phyloP scores from a whole-genome alignment of 176 grass and related monocot species.

The Pharus latifolius region DNA sequence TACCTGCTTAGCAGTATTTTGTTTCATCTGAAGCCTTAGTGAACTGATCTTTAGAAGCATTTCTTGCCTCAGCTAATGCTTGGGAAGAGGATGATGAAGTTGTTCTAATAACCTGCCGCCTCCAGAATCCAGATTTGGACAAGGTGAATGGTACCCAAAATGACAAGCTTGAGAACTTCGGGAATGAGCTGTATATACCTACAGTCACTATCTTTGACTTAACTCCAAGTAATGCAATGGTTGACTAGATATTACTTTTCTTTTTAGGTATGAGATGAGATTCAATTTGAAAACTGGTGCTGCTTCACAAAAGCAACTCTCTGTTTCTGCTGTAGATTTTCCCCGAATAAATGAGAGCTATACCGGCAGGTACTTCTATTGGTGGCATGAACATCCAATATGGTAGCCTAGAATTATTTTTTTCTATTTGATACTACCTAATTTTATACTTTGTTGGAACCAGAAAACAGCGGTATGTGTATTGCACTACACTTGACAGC shows the following conservation, averaged over 20 bases:
- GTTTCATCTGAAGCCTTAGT: background rate
- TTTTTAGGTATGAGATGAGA: conserved; percentile 77
- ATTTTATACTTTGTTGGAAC: background rate
- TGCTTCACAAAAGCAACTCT: conserved; percentile 79
- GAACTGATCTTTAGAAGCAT: conserved; percentile 3
- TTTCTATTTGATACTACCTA: background rate
- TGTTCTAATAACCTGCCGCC: conserved; percentile 70
- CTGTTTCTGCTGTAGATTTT: conserved; percentile 85
- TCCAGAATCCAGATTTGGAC: conserved; percentile 80
- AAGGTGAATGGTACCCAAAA: conserved; percentile 44
- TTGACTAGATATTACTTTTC: background rate
- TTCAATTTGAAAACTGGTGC: conserved; percentile 85
- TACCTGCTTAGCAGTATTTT: background rate
- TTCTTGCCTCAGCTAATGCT: conserved; percentile 57
- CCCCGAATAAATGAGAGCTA: conserved; percentile 90
- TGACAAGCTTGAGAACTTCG: conserved; percentile 63
- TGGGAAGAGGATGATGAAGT: conserved; percentile 97
- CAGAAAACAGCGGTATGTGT: conserved; percentile 77
- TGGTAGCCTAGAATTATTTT: too few species aligned
- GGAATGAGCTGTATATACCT: conserved; percentile 66
- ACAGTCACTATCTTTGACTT: background rate
- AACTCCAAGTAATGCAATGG: background rate
- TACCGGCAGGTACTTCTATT: conserved; percentile 52
- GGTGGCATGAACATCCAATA: too few species aligned
- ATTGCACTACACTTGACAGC: conserved; percentile 58